phyloP scores from a whole-genome alignment of 75 land plant species.

The Picea sitchensis region DNA sequence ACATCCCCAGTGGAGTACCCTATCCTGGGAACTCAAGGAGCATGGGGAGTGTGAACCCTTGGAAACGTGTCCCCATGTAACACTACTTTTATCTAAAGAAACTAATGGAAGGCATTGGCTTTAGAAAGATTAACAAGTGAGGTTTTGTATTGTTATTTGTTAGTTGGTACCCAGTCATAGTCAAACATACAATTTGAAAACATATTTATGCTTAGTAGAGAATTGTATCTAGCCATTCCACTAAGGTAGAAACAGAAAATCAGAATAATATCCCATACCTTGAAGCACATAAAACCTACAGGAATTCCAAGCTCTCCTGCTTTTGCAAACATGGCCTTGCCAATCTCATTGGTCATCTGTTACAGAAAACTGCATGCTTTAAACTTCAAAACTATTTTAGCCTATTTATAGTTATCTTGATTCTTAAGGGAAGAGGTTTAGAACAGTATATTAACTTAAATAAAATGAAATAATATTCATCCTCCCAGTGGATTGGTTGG shows the following conservation, averaged over 20 bases:
- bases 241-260: neutral
- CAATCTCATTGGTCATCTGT: constrained; percentile 97
- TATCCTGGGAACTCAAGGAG: too few relatives aligned
- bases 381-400: neutral
- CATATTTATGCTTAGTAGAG: neutral
- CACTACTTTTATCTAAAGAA: neutral
- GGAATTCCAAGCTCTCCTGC: constrained; percentile 91
- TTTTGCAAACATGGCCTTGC: constrained; percentile 72
- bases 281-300: constrained; percentile 94
- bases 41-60: too few relatives aligned
- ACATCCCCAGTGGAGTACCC: too few relatives aligned
- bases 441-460: neutral
- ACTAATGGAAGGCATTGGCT: neutral
- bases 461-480: neutral
- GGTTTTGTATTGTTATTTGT: neutral
- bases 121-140: neutral
- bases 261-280: constrained; percentile 35
- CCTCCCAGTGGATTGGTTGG: too few relatives aligned
- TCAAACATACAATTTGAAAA: neutral
- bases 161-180: neutral
- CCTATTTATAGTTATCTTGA: neutral
- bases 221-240: neutral
- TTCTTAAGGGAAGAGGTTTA: neutral
- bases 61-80: too few relatives aligned
- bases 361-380: neutral